Base-by-base conservation (phyloP, 1,284 basidiomycete genomes). In the Apiotrichum laibachii region DNA sequence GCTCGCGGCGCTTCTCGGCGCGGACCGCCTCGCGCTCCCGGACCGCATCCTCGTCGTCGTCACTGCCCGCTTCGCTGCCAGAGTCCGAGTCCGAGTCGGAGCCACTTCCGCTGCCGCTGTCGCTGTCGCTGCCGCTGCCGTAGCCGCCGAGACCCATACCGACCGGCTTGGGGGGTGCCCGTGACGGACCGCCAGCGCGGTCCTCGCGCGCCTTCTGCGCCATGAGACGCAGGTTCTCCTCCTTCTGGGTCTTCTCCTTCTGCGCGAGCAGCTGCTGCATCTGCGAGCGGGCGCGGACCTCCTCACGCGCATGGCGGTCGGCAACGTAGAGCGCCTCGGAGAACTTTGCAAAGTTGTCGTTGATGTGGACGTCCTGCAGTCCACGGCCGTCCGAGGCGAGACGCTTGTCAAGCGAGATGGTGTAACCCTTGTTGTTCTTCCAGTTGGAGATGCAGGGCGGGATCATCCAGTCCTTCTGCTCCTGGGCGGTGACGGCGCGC, bases 371-470 rank as follows among this genome's bases (percentile, higher is more conserved):
- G 76, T 99, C 96, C 78, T 99, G 95, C 46, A 99, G 82, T 55
- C 95, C 94, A 67, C 95, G 86, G 16, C 95, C 96, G 77, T 99
- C 95, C 13, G 96, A 95, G 21, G 96, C 96, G 50, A 99, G 82
- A 69, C 96, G 91, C 81, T 99, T 99, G 78, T 99, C 96, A 26
- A 99, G 84, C 33, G 96, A 94, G 68, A 99, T 98, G 7, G 95
- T 99, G 80, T 95, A 99, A 84, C 96, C 96, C 80, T 98, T 98
- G 86, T 99, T 98, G 82, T 99, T 99, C 83, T 99, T 99, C 96
- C 96, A 99, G 80, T 99, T 99, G 37, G 93, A 97, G 64, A 99
- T 97, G 78, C 93, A 98, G 18, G 96, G 96, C 5, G 96, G 96
- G 56, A 99, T 98, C 93, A 97, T 97, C 96, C 96, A 98, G 71